A percentile compares a stretch with the other conserved stretches of the same genome.
phyloP scores from a whole-genome alignment of 345 rosid genomes.

The Brassica napus region Da-Ae NC_063441.1:20262001-20262500 shows the following conservation, averaged over 20 bases:
- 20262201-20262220: conserved; percentile 59
- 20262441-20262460: conserved; percentile 64
- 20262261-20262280: conserved; percentile 92
- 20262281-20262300: conserved; percentile 91
- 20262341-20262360: conserved; percentile 64
- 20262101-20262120: conserved; percentile 36
- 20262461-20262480: conserved; percentile 52
- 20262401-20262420: conserved; percentile 53
- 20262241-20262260: conserved; percentile 86
- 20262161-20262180: conserved; percentile 42
- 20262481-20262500: conserved; percentile 71
- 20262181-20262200: conserved; percentile 52
- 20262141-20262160: conserved; percentile 36
- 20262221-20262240: conserved; percentile 78
- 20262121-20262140: conserved; percentile 42
- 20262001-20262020: conserved; percentile 59
- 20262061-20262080: conserved; percentile 60
- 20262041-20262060: conserved; percentile 55
- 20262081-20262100: conserved; percentile 52
- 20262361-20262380: conserved; percentile 58
- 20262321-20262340: conserved; percentile 66
- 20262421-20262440: conserved; percentile 44
- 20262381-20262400: conserved; percentile 51
- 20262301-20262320: conserved; percentile 79
- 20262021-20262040: conserved; percentile 72